Evolutionary conservation across 768 basidiomycete genomes (phyloP), one percentile per base, ranked within the genome.

Genomic region (Pisolithus sp.): DNA sequence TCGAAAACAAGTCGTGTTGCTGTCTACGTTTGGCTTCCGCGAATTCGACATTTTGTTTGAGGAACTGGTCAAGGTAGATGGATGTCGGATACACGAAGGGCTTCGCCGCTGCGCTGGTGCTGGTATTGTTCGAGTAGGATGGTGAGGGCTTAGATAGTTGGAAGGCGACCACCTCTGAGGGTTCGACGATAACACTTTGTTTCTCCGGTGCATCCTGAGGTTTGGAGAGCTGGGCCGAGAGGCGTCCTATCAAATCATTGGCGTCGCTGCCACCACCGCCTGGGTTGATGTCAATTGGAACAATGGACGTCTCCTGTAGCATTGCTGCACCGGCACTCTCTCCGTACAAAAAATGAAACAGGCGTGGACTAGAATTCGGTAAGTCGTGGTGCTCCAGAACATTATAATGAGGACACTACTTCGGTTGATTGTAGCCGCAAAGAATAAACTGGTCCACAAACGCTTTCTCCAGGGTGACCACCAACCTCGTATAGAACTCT

Each of bases 21-120:
- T 67, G 54, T 39, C 9, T 53, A 30, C 71, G 58, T 57, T 73
- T 74, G 43, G 61, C 59, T 13, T 66, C 63, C 12, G 75, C 71
- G 24, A 76, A 58, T 7, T 73, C 73, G 4, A 78, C 57, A 39
- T 86, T 88, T 46, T 76, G 73, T 46, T 72, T 72, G 55, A 90
- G 57, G 57, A 89, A 92, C 47, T 82, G 79, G 61, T 92, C 89
- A 43, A 91, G 70, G 62, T 80, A 89, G 44, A 92, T 71, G 18
- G 72, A 70, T 57, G 77, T 79, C 2, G 89, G 88, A 57, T 77
- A 92, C 13, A 62, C 65, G 56, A 90, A 83, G 4, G 57, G 58
- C 51, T 63, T 63, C 24, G 60, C 68, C 28, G 71, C 68, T 17
- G 46, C 43, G 23, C 54, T 60, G 4, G 53, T 8, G 2, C 56